These are phyloP conservation scores for Ambrosiella cleistominuta DNA, from an alignment of 2,329 filamentous ascomycete genomes.

Conservation along the genomic window DNA sequence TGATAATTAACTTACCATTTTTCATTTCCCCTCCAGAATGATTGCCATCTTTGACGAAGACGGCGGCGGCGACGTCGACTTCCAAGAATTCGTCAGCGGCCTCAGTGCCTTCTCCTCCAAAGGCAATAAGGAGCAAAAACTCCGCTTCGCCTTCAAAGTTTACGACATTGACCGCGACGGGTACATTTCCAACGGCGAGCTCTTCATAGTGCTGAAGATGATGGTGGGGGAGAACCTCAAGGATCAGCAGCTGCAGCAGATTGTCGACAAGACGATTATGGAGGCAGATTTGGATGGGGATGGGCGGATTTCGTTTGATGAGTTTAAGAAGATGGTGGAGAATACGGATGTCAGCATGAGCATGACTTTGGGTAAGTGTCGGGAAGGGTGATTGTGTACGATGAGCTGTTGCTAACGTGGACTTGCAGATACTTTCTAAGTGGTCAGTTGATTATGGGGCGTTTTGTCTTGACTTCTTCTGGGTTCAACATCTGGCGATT, in stretches of 20 bases:
- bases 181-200: slow-evolving; percentile 95
- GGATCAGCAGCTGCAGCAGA: slow-evolving; percentile 96
- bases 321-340: slow-evolving; percentile 98
- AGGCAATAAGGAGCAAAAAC: slow-evolving; percentile 97
- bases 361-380: slow-evolving; percentile 47
- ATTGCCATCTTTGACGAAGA: slow-evolving; percentile 99
- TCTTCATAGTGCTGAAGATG: slow-evolving; percentile 99
- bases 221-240: slow-evolving; percentile 99
- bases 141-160: slow-evolving; percentile 95
- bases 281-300: slow-evolving; percentile 92
- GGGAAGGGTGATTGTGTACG: background rate
- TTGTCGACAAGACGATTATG: slow-evolving; percentile 99
- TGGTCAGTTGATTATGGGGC: background rate
- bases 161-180: slow-evolving; percentile 99
- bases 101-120: slow-evolving; percentile 92
- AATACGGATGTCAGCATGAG: slow-evolving; percentile 67
- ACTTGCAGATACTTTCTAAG: slow-evolving; percentile 9
- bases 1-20: background rate
- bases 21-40: slow-evolving; percentile 43
- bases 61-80: slow-evolving; percentile 92
- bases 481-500: background rate
- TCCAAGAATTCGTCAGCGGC: slow-evolving; percentile 94
- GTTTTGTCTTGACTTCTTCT: background rate
- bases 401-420: background rate
- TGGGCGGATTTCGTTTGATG: slow-evolving; percentile 97